A percentile compares a stretch with the other conserved stretches of the same genome.
These are phyloP conservation scores for Ceratobasidium sp. DNA, from an alignment of 1,284 basidiomycete species.

Conservation along the genomic window DNA sequence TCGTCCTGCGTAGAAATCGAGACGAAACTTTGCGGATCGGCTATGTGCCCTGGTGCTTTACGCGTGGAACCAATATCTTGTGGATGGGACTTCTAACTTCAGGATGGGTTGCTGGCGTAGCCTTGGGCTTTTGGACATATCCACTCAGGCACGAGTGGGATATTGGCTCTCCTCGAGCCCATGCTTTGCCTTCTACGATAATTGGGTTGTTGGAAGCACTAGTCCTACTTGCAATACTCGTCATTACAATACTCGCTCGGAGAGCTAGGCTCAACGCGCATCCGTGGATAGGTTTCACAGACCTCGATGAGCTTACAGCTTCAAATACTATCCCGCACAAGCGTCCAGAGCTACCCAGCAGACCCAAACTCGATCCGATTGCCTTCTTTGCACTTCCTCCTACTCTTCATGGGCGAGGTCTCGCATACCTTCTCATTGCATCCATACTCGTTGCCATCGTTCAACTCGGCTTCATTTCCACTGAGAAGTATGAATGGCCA, in stretches of 20 bases:
- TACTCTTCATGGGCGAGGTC: no score
- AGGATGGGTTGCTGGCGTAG: background rate
- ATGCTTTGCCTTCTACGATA: background rate
- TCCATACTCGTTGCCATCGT: no score
- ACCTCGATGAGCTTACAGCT: no score
- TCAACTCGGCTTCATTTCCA: no score
- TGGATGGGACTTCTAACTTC: background rate
- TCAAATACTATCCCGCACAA: no score
- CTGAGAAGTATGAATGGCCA: no score
- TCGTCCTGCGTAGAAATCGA: background rate
- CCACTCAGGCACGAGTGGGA: background rate
- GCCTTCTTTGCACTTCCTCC: no score
- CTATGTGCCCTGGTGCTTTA: background rate
- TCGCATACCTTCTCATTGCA: no score
- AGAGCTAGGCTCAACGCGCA: constrained; percentile 1
- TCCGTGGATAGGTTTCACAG: no score
- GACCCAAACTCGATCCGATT: no score
- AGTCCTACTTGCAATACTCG: background rate
- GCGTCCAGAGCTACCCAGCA: no score
- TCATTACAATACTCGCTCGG: background rate
- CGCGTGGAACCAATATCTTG: background rate
- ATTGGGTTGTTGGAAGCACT: background rate
- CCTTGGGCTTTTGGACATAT: constrained; percentile 1
- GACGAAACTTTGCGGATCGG: background rate
- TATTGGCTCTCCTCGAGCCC: background rate